A percentile compares a stretch with the other conserved stretches of the same genome.
These are phyloP conservation scores for Pseudocercospora pini-densiflorae DNA, from an alignment of 2,329 filamentous ascomycete species.

Conservation along the genomic window DNA sequence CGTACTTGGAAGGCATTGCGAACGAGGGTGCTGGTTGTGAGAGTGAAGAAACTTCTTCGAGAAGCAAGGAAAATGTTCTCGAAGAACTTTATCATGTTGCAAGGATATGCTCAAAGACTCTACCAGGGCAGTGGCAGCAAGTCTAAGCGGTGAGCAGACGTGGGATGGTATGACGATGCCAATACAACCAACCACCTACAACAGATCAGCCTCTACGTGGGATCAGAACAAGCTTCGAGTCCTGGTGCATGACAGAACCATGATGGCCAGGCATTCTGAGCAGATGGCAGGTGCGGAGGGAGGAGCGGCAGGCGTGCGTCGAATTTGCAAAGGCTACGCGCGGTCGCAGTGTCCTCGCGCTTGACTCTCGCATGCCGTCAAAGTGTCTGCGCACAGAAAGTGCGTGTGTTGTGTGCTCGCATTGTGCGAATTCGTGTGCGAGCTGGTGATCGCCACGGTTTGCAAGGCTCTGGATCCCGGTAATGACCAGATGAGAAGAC, in stretches of 20 bases:
- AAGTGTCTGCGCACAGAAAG: background rate
- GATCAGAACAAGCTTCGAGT: background rate
- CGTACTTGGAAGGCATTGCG: background rate
- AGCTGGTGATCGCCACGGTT: background rate
- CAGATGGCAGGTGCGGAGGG: background rate
- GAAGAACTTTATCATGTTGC: background rate
- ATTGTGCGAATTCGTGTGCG: background rate
- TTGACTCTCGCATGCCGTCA: background rate
- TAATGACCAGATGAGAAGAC: background rate
- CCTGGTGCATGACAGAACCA: background rate
- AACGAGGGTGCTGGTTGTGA: background rate
- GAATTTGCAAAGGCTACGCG: background rate
- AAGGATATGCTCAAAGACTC: background rate
- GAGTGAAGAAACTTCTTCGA: background rate
- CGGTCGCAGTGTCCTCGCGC: background rate
- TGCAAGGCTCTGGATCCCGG: background rate
- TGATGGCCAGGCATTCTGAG: background rate
- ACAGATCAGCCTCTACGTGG: background rate
- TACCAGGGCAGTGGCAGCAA: background rate
- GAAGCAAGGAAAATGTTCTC: background rate
- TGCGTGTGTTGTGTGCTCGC: background rate
- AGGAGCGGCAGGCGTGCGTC: background rate
- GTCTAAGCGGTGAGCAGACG: background rate
- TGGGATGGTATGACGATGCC: background rate
- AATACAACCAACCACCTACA: conserved; percentile 2